phyloP scores from a whole-genome alignment of 352 stramenopile species.

The Pythium utonaiense region DNA sequence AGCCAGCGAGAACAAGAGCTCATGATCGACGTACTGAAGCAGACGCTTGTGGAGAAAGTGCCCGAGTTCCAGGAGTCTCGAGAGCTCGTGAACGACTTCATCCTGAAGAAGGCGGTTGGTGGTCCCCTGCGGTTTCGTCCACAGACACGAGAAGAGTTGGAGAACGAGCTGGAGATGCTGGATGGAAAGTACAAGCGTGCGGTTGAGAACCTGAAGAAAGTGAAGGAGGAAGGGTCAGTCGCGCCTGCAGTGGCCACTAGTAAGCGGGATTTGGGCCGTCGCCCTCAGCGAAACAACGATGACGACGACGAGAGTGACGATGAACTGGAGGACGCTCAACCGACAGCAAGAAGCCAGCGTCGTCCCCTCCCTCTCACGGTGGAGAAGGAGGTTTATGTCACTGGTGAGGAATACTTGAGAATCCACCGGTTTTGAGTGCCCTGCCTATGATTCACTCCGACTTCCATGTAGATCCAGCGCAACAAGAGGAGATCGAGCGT shows the following conservation, averaged over 20 bases:
- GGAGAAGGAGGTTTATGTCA: constrained; percentile 17
- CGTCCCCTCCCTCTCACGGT: neutral
- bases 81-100: constrained; percentile 80
- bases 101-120: constrained; percentile 77
- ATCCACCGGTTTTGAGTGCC: neutral
- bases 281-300: constrained; percentile 26
- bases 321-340: neutral
- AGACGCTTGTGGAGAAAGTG: constrained; percentile 57
- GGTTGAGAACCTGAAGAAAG: constrained; percentile 58
- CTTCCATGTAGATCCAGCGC: constrained; percentile 23
- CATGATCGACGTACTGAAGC: constrained; percentile 82
- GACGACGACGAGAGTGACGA: constrained; percentile 25
- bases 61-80: constrained; percentile 61
- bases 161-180: constrained; percentile 71
- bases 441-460: neutral
- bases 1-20: constrained; percentile 82
- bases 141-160: constrained; percentile 83
- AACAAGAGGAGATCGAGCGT: constrained; percentile 58
- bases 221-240: constrained; percentile 30
- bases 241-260: neutral
- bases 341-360: neutral
- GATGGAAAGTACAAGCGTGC: constrained; percentile 70
- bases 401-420: neutral
- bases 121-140: constrained; percentile 78
- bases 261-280: neutral